A percentile compares a stretch with the other conserved stretches of the same genome.
Conservation (phyloP, 306 rosid genomes). For the Trifolium dubium region DNA sequence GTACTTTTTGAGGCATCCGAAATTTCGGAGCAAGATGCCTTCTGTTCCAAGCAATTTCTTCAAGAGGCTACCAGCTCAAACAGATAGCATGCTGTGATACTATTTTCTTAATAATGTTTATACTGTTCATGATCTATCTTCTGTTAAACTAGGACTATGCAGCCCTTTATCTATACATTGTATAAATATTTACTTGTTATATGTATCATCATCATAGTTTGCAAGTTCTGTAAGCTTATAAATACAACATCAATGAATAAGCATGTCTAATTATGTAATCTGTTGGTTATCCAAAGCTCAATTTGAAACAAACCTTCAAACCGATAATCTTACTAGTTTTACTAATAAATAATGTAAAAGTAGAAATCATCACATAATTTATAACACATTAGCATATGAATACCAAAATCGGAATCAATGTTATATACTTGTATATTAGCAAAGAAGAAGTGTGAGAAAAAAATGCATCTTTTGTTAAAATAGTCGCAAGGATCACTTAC, state of each 20-base stretch:
- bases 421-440: too few relatives aligned
- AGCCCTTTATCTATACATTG: background rate
- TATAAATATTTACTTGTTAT: background rate
- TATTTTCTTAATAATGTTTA: background rate
- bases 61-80: slow-evolving; percentile 78
- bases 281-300: background rate
- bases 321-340: too few relatives aligned
- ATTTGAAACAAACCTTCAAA: too few relatives aligned
- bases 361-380: too few relatives aligned
- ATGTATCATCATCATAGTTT: slow-evolving; percentile 3
- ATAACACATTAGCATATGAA: too few relatives aligned
- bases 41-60: slow-evolving; percentile 88
- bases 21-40: slow-evolving; percentile 82
- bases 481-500: too few relatives aligned
- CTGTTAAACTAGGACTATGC: background rate
- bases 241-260: slow-evolving; percentile 3
- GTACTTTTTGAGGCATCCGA: slow-evolving; percentile 77
- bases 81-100: slow-evolving; percentile 73
- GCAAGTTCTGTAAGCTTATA: background rate
- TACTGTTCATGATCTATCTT: slow-evolving; percentile 7
- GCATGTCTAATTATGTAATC: background rate
- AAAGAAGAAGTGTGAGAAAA: too few relatives aligned
- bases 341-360: too few relatives aligned
- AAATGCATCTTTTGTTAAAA: too few relatives aligned
- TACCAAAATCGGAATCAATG: too few relatives aligned